Evolutionary conservation across 1,284 basidiomycete genomes (phyloP), one percentile per base, ranked within the genome.

Genomic region (Tremellales sp.): DNA sequence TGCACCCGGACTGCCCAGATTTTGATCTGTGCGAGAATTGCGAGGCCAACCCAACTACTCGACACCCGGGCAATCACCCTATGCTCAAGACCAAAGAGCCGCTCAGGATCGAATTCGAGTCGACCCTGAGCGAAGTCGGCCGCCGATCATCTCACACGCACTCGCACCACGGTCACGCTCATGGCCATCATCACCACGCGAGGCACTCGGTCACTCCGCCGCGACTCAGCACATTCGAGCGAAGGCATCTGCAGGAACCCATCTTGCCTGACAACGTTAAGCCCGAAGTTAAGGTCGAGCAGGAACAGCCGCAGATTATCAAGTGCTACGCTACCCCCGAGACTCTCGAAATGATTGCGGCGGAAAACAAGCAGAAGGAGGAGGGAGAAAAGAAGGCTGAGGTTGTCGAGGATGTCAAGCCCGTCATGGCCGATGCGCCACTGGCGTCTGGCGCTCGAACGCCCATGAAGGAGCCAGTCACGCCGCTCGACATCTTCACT

Each of bases 1-100:
- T 72, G 81, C 85, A 91, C 68, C 80, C 83, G 15, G 73, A 78
- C 15, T 93, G 90, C 71, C 79, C 80, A 1, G 87, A 93, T 72
- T 91, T 84, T 59, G 89, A 93, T 62, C 78, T 93, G 15, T 93
- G 89, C 73, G 80, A 81, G 58, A 73, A 76, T 51, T 93, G 90
- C 73, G 89, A 93, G 73, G 83, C 87, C 1, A 76, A 82, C 45
- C 89, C 89, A 0, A 86, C 88, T 51, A 73, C 84, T 3, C 78
- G 85, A 10, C 89, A 93, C 67, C 87, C 87, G 0, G 60, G 70
- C 6, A 80, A 76, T 35, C 90, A 93, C 66, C 83, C 87, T 0
- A 70, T 92, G 74, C 73, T 92, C 65, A 93, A 92, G 79, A 79
- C 90, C 71, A 85, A 79, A 66, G 51, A 56, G 10, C 64, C 70